Percentiles rank a stretch among this genome's conserved stretches.
These are phyloP conservation scores for Hericium erinaceus DNA, from an alignment of 768 basidiomycete genomes.

Conservation along the genomic window DNA sequence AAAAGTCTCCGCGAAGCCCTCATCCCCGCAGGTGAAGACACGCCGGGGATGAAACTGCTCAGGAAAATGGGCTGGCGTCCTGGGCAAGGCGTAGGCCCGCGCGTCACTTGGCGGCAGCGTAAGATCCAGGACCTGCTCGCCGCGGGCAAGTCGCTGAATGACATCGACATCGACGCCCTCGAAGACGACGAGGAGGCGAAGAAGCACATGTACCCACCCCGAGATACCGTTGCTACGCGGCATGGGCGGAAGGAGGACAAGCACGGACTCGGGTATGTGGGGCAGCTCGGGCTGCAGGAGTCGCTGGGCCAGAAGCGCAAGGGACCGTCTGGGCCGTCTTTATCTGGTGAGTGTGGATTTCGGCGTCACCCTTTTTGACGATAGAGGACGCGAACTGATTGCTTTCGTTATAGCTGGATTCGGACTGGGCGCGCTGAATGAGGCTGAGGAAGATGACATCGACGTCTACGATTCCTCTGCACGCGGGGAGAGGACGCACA, in stretches of 20 bases:
- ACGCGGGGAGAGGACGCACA: constrained; percentile 31
- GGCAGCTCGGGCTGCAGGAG: constrained; percentile 53
- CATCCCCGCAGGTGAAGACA: constrained; percentile 67
- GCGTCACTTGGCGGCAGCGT: constrained; percentile 69
- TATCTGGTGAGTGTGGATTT: constrained; percentile 40
- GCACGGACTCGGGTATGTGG: constrained; percentile 77
- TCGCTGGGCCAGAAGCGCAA: constrained; percentile 33
- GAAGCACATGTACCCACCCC: constrained; percentile 81
- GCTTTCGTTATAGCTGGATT: constrained; percentile 53
- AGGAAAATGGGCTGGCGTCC: constrained; percentile 94
- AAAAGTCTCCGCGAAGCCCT: constrained; percentile 55
- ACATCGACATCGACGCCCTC: constrained; percentile 23
- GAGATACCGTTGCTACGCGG: constrained; percentile 59
- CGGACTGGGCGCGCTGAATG: constrained; percentile 82
- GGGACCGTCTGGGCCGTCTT: constrained; percentile 34
- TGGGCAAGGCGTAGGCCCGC: constrained; percentile 90
- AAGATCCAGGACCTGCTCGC: constrained; percentile 57
- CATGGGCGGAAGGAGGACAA: constrained; percentile 65
- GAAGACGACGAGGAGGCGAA: constrained; percentile 69
- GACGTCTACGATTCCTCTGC: constrained; percentile 62
- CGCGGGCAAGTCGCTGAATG: constrained; percentile 23
- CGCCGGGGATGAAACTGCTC: constrained; percentile 75
- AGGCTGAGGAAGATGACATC: constrained; percentile 88
- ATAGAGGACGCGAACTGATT: background rate
- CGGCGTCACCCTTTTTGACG: background rate